These are phyloP conservation scores for Sporodiniella umbellata DNA, from an alignment of 371 early-diverging fungal genomes.

Conservation along the genomic window DNA sequence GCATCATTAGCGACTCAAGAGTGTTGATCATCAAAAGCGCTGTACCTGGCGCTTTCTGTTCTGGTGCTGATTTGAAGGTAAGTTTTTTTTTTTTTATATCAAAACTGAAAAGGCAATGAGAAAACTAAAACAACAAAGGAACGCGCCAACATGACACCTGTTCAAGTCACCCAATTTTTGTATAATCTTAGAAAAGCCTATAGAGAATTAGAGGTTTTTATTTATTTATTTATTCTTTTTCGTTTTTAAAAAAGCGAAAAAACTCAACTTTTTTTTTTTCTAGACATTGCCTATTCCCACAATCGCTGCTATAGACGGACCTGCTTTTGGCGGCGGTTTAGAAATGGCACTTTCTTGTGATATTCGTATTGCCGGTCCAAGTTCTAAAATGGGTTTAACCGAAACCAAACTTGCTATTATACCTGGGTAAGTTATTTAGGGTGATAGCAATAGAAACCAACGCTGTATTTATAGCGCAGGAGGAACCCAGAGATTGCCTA, in stretches of 20 bases:
- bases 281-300: constrained; percentile 89
- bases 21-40: constrained; percentile 81
- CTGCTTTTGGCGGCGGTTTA: constrained; percentile 93
- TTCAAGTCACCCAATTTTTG: constrained; percentile 85
- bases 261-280: background rate
- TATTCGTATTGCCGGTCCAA: constrained; percentile 78
- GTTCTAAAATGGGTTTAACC: constrained; percentile 85
- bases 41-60: constrained; percentile 89
- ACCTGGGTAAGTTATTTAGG: constrained; percentile 94
- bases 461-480: constrained; percentile 72
- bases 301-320: constrained; percentile 94
- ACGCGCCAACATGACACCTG: constrained; percentile 78
- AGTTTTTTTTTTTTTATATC: too few relatives aligned
- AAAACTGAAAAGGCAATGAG: too few relatives aligned
- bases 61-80: constrained; percentile 96
- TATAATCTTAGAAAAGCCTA: constrained; percentile 74
- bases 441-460: too few relatives aligned
- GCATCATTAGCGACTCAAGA: constrained; percentile 50
- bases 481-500: constrained; percentile 90
- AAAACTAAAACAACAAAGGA: constrained; percentile 60
- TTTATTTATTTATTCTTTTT: too few relatives aligned
- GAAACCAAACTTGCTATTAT: constrained; percentile 97
- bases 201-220: constrained; percentile 72
- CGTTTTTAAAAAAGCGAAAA: background rate
- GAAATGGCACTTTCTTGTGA: constrained; percentile 94